phyloP scores from a whole-genome alignment of 2,329 filamentous ascomycete genomes.

The Arthrobotrys pseudoclavata region DNA sequence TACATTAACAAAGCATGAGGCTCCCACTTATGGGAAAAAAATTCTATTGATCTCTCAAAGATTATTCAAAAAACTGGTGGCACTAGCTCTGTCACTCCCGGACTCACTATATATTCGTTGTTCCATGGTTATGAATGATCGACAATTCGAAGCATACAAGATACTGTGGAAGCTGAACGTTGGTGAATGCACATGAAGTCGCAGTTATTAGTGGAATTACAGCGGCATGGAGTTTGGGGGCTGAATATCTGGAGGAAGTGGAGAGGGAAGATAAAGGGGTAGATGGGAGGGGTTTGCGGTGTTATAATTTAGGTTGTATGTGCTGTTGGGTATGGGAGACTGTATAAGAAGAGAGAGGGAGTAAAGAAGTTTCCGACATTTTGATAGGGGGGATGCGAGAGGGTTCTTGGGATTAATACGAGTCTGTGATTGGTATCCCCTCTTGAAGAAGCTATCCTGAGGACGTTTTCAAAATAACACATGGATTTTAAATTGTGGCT shows the following conservation, averaged over 20 bases:
- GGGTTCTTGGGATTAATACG: too few relatives aligned
- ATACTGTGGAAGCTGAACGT: slow-evolving; percentile 77
- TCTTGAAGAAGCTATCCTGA: not conserved
- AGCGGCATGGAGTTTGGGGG: slow-evolving; percentile 78
- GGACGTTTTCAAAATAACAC: not conserved
- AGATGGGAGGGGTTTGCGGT: slow-evolving; percentile 72
- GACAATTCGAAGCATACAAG: slow-evolving; percentile 75
- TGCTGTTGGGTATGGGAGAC: slow-evolving; percentile 74
- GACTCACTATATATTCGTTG: slow-evolving; percentile 75
- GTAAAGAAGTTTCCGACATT: slow-evolving; percentile 37
- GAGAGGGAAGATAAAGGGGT: slow-evolving; percentile 66
- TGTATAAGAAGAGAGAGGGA: slow-evolving; percentile 68
- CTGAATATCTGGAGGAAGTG: slow-evolving; percentile 74
- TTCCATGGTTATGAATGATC: slow-evolving; percentile 80
- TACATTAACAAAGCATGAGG: slow-evolving; percentile 74
- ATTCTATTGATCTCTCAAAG: slow-evolving; percentile 73
- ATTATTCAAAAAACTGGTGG: slow-evolving; percentile 77
- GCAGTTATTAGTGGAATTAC: slow-evolving; percentile 79
- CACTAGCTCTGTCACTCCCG: slow-evolving; percentile 76
- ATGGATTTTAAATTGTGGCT: not conserved
- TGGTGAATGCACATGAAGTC: slow-evolving; percentile 79
- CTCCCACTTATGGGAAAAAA: slow-evolving; percentile 72
- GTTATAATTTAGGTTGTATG: slow-evolving; percentile 74
- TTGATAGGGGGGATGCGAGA: not conserved
- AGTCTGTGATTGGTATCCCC: not conserved